Conservation (phyloP, 306 rosid species). For the Fragaria iinumae region DNA sequence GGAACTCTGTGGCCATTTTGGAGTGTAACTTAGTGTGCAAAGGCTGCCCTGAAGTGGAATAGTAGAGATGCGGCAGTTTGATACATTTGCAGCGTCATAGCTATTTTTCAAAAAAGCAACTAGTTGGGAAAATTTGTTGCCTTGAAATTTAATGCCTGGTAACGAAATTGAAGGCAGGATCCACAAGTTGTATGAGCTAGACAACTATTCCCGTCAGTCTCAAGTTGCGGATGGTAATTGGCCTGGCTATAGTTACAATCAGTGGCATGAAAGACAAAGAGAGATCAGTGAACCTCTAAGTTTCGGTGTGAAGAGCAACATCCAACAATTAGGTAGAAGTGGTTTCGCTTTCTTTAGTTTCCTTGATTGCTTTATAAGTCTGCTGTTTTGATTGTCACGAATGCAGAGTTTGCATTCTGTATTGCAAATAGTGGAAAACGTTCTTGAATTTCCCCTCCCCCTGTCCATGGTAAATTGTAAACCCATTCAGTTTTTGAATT, state of each 20-base stretch:
- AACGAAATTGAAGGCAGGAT: conserved; percentile 44
- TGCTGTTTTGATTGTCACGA: conserved; percentile 1
- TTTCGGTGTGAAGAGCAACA: conserved; percentile 22
- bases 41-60: conserved; percentile 6
- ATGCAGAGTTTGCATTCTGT: conserved; percentile 11
- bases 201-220: conserved; percentile 30
- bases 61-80: conserved; percentile 1
- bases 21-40: neutral
- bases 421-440: neutral
- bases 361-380: neutral
- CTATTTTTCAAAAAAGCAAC: conserved; percentile 1
- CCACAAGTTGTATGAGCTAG: conserved; percentile 29
- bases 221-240: conserved; percentile 24
- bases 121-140: conserved; percentile 22
- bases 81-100: neutral
- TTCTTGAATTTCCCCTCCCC: neutral
- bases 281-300: conserved; percentile 18
- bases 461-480: neutral
- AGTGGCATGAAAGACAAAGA: conserved; percentile 31
- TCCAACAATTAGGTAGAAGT: conserved; percentile 29
- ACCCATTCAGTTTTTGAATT: conserved; percentile 13
- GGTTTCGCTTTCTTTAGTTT: neutral
- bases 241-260: conserved; percentile 29
- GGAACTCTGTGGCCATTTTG: conserved; percentile 6
- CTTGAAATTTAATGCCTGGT: conserved; percentile 44